These are phyloP conservation scores for Cladophialophora chaetospira DNA, from an alignment of 2,329 filamentous ascomycete species.

Conservation along the genomic window DNA sequence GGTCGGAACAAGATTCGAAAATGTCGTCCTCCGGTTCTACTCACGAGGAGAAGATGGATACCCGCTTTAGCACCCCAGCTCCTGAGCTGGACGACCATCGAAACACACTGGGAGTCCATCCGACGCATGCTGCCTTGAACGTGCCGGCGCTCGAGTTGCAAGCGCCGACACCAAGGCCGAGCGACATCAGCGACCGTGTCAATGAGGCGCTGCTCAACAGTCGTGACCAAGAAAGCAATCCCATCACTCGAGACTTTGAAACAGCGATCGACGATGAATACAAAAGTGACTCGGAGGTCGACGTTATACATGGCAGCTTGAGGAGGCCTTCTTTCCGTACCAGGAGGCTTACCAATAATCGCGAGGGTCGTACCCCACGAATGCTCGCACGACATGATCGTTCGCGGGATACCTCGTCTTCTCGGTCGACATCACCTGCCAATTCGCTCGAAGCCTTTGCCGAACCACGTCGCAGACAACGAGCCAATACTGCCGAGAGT, in stretches of 20 bases:
- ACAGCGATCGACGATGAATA: conserved; percentile 81
- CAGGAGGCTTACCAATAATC: conserved; percentile 31
- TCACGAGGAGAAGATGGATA: conserved; percentile 63
- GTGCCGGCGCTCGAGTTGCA: conserved; percentile 34
- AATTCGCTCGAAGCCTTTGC: conserved; percentile 98
- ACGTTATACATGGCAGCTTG: conserved; percentile 35
- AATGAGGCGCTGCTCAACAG: conserved; percentile 31
- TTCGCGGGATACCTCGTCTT: conserved; percentile 56
- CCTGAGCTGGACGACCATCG: conserved; percentile 83
- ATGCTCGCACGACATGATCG: conserved; percentile 40
- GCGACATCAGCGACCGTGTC: conserved; percentile 41
- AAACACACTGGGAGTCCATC: conserved; percentile 36
- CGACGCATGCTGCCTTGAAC: conserved; percentile 58
- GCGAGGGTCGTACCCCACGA: conserved; percentile 33
- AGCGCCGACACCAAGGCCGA: conserved; percentile 32
- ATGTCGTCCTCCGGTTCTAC: conserved; percentile 56
- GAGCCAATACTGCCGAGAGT: conserved; percentile 68
- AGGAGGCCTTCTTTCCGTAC: conserved; percentile 40
- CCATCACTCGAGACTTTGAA: conserved; percentile 78
- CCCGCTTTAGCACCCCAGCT: conserved; percentile 64
- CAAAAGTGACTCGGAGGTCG: conserved; percentile 40
- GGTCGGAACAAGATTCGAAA: conserved; percentile 19
- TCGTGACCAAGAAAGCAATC: conserved; percentile 16
- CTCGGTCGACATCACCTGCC: conserved; percentile 78
- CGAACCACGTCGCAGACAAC: conserved; percentile 80